phyloP scores from a whole-genome alignment of 179 eudicot genomes.

The Beta macrorhiza region DNA sequence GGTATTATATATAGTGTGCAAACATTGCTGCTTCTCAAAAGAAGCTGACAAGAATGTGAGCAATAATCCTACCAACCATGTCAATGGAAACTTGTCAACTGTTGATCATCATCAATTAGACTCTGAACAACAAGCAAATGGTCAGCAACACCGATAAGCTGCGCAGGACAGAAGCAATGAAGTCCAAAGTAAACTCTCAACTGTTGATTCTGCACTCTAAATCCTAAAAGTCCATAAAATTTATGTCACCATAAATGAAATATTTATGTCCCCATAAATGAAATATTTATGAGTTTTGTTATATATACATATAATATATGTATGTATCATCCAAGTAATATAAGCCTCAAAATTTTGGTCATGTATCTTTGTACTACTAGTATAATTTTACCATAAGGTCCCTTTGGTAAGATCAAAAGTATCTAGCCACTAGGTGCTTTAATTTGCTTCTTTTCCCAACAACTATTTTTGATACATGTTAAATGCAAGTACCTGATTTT shows the following conservation, averaged over 20 bases:
- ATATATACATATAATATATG: too few species aligned
- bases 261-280: too few species aligned
- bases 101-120: slow-evolving; percentile 7
- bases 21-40: slow-evolving; percentile 24
- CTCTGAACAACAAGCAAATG: neutral
- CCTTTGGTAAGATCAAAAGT: neutral
- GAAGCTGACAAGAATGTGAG: neutral
- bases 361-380: neutral
- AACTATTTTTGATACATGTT: neutral
- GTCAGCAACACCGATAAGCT: neutral
- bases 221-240: neutral
- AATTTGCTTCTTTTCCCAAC: slow-evolving; percentile 4
- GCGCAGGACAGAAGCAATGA: neutral
- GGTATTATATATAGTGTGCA: slow-evolving; percentile 35
- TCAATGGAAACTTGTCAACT: neutral
- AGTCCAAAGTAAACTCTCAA: neutral
- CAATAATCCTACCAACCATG: neutral
- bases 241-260: neutral
- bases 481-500: neutral
- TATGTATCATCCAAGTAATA: neutral
- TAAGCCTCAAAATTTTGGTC: slow-evolving; percentile 3
- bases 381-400: too few species aligned
- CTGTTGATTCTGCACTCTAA: slow-evolving; percentile 7
- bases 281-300: neutral
- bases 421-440: neutral